phyloP scores from a whole-genome alignment of 441 rosid species.

The Aleurites moluccanus region DNA sequence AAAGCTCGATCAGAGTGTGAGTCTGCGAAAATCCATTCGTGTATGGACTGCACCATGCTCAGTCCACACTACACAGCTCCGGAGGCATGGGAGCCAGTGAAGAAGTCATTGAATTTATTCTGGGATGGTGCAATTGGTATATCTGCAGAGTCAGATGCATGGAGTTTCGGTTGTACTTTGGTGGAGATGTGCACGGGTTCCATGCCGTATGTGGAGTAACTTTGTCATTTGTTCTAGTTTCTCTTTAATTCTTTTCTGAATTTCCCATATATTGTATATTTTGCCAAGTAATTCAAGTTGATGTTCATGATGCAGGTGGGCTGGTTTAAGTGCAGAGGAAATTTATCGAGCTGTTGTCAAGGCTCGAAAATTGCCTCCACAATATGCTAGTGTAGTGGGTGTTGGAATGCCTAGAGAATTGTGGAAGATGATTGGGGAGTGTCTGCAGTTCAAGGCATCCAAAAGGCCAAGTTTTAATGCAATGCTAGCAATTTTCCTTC shows the following conservation, averaged over 20 bases:
- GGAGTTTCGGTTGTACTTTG: slow-evolving; percentile 99
- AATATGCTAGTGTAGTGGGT: slow-evolving; percentile 97
- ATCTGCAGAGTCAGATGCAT: slow-evolving; percentile 94
- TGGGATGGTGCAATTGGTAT: slow-evolving; percentile 97
- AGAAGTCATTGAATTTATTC: slow-evolving; percentile 80
- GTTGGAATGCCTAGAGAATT: slow-evolving; percentile 95
- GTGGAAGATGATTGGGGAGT: slow-evolving; percentile 99
- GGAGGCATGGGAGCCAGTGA: slow-evolving; percentile 99
- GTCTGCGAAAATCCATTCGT: slow-evolving; percentile 67
- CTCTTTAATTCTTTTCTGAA: slow-evolving; percentile 15
- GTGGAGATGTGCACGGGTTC: slow-evolving; percentile 99
- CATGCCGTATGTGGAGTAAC: slow-evolving; percentile 75
- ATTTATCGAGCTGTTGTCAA: slow-evolving; percentile 91
- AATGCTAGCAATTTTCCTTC: slow-evolving; percentile 88
- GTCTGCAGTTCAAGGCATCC: slow-evolving; percentile 89
- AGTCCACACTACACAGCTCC: slow-evolving; percentile 98
- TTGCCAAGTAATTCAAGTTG: slow-evolving; percentile 23
- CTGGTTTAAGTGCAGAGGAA: slow-evolving; percentile 91
- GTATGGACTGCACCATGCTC: slow-evolving; percentile 85
- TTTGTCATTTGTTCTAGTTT: slow-evolving; percentile 16
- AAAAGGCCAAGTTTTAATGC: slow-evolving; percentile 91
- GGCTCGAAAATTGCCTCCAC: slow-evolving; percentile 87
- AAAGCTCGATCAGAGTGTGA: slow-evolving; percentile 75
- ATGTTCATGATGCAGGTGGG: slow-evolving; percentile 66
- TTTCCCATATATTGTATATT: slow-evolving; percentile 5